Percentiles rank a stretch among this genome's conserved stretches.
Evolutionary conservation across 129 eudicot species (phyloP).

Genomic region (Pittosporum tobira): DNA sequence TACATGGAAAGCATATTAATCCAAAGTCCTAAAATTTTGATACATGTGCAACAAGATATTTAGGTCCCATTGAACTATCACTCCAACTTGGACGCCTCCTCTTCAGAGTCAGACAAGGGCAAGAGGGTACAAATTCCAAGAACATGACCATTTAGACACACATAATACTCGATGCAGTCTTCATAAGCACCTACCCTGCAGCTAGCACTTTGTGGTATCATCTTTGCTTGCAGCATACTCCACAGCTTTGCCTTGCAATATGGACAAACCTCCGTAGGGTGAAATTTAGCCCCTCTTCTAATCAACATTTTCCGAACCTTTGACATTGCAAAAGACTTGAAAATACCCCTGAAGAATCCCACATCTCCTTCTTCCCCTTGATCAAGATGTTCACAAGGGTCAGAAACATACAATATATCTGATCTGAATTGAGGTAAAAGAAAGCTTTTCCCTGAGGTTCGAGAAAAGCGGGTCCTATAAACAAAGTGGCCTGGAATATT

Average conservation of each 20-base stretch:
- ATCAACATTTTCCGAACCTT: conserved; percentile 84
- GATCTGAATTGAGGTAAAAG: conserved; percentile 75
- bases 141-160: conserved; percentile 91
- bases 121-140: conserved; percentile 83
- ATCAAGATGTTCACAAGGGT: conserved; percentile 96
- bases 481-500: conserved; percentile 87
- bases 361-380: conserved; percentile 96
- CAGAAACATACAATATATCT: conserved; percentile 80
- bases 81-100: conserved; percentile 56
- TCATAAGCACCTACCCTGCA: conserved; percentile 89
- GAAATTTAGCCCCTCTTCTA: conserved; percentile 56
- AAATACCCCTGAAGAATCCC: conserved; percentile 81
- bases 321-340: conserved; percentile 75
- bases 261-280: conserved; percentile 70
- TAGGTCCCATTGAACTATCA: conserved; percentile 10
- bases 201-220: conserved; percentile 92
- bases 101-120: conserved; percentile 80
- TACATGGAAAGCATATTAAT: no score
- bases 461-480: conserved; percentile 69
- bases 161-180: conserved; percentile 79
- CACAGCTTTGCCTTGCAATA: conserved; percentile 87
- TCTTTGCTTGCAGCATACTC: conserved; percentile 82
- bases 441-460: conserved; percentile 80
- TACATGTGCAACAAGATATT: background rate
- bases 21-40: no score